A percentile compares a stretch with the other conserved stretches of the same genome.
Evolutionary conservation across 2,329 filamentous ascomycete species (phyloP).

Genomic region (Colletotrichum gloeosporioides): DNA sequence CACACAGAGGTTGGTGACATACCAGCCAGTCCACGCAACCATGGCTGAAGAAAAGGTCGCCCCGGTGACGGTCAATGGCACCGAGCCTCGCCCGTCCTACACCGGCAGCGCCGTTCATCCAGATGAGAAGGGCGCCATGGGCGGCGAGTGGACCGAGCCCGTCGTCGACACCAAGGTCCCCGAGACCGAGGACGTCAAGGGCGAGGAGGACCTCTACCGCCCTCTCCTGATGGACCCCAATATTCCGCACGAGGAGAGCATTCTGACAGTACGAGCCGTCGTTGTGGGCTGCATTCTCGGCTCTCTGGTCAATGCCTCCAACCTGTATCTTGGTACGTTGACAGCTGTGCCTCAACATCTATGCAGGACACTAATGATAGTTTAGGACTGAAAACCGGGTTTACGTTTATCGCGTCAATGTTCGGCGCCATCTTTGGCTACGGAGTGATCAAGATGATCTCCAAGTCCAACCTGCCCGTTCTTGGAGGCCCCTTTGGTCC

Average conservation of each 20-base stretch:
- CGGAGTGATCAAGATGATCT: constrained; percentile 60
- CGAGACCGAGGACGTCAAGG: constrained; percentile 31
- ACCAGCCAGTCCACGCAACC: neutral
- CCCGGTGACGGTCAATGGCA: neutral
- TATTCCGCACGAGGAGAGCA: constrained; percentile 47
- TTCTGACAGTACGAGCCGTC: constrained; percentile 61
- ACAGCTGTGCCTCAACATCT: neutral
- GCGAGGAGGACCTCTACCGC: constrained; percentile 44
- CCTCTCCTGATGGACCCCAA: constrained; percentile 40
- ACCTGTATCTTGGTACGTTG: constrained; percentile 55
- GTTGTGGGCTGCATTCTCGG: constrained; percentile 61
- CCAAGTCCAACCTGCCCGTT: constrained; percentile 53
- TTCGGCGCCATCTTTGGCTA: constrained; percentile 65
- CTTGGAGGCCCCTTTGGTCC: constrained; percentile 62
- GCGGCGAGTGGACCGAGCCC: constrained; percentile 23
- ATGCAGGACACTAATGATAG: neutral
- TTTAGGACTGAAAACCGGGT: constrained; percentile 55
- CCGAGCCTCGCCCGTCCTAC: constrained; percentile 6
- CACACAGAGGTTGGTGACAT: neutral
- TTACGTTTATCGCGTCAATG: constrained; percentile 53
- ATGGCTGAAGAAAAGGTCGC: constrained; percentile 8
- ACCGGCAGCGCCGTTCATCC: neutral
- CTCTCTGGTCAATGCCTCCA: constrained; percentile 65
- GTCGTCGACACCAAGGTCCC: constrained; percentile 28
- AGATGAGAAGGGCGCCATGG: constrained; percentile 19